Base-by-base conservation (phyloP, 176 grass and related monocot genomes). In the Avena atlantica region DNA sequence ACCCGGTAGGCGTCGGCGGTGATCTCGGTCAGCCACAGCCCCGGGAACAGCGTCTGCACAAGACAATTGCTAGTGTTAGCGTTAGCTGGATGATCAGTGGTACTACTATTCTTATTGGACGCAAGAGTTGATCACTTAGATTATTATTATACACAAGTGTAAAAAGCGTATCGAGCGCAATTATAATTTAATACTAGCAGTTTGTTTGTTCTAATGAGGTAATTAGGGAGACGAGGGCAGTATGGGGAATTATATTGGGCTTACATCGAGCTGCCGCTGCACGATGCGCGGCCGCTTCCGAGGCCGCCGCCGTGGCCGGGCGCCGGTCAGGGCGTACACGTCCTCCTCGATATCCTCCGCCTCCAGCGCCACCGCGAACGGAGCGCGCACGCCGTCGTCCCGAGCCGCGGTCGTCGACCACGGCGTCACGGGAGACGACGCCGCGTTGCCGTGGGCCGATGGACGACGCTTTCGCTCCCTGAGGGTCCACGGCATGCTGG, bases 311-410 rank as follows among this genome's bases (percentile, higher is more conserved):
- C 92, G 92, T 70, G 94, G 97, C 23, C 90, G 88, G 63, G 87
- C 90, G 79, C 92, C 97, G 48, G 97, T 99, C n/a, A 99, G 79
- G 76, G 97, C 94, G 82, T 96, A 99, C 23, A 99, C 57, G 86
- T 99, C 97, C 68, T 96, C 97, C 90, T 99, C 94, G 76, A 99
- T 94, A 89, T 99, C 97, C 48, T 96, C 97, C 37, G 59, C 85
- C 65, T 79, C 87, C 9, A 99, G 92, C 21, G 84, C 66, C 34
- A 99, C 75, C 0, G 92, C 64, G 84, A 99, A 93, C 47, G 85
- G 80, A 48, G 80, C 70, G 34, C 92, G 78, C 66, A 85, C 27
- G 31, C 70, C 34, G 5, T 20, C 72, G 27, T 61, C 64, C 73
- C 42, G 81, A 6, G 84, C 58, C 19, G 23, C n/a, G 9, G 37